phyloP scores from a whole-genome alignment of 139 green algal species.

The Medakamo hakoo region DNA sequence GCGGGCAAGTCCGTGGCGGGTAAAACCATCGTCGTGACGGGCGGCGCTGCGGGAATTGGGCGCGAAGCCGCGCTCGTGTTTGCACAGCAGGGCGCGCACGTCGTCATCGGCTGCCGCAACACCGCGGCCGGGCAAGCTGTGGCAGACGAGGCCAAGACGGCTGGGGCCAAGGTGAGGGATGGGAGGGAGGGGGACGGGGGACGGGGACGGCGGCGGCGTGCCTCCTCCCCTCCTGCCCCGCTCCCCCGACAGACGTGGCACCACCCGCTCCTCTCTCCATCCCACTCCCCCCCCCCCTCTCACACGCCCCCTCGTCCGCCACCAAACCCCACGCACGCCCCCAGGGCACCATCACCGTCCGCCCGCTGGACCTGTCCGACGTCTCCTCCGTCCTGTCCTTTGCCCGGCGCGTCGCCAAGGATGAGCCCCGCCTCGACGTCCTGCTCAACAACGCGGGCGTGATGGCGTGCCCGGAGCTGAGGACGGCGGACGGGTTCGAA shows the following conservation, averaged over 20 bases:
- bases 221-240: too few species aligned
- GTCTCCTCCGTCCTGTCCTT: constrained; percentile 3
- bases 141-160: background rate
- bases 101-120: background rate
- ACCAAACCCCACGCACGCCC: background rate
- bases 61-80: background rate
- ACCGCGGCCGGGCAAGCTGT: background rate
- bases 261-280: too few species aligned
- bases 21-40: background rate
- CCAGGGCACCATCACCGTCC: constrained; percentile 9
- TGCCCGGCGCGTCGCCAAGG: background rate
- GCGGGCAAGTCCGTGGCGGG: background rate
- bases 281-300: too few species aligned
- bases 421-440: background rate
- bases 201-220: too few species aligned
- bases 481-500: constrained; percentile 30
- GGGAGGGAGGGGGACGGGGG: background rate
- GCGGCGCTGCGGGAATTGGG: background rate
- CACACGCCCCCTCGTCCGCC: background rate
- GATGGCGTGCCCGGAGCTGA: constrained; percentile 17
- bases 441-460: constrained; percentile 17
- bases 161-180: background rate
- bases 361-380: constrained; percentile 25
- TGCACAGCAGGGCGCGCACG: too few species aligned
- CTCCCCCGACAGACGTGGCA: background rate